phyloP scores from a whole-genome alignment of 176 grass and related monocot species.

The Chrysopogon serrulatus region DNA sequence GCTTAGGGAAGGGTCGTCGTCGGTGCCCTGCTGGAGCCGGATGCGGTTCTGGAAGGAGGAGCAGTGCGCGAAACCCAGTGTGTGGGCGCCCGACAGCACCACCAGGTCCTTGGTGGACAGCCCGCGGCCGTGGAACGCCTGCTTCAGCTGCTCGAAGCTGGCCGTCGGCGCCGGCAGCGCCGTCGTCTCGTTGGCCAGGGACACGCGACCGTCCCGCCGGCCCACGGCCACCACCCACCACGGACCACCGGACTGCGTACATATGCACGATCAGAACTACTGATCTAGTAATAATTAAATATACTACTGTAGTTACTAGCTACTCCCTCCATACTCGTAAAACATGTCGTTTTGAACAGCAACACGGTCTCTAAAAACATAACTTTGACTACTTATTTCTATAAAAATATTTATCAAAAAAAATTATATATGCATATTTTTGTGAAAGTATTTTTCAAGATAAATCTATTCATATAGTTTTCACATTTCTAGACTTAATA shows the following conservation, averaged over 20 bases:
- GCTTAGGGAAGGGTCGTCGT: slow-evolving; percentile 41
- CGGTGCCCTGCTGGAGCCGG: background rate
- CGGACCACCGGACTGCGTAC: slow-evolving; percentile 64
- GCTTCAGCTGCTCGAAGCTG: slow-evolving; percentile 76
- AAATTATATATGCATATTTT: too few species aligned
- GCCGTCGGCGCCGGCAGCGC: slow-evolving; percentile 56
- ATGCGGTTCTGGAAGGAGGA: slow-evolving; percentile 89
- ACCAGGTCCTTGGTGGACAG: slow-evolving; percentile 74
- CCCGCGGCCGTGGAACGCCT: slow-evolving; percentile 70
- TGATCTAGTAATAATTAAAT: too few species aligned
- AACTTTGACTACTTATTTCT: too few species aligned
- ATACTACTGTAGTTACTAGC: too few species aligned
- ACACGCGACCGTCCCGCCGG: slow-evolving; percentile 64
- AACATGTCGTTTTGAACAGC: too few species aligned
- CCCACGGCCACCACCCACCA: slow-evolving; percentile 71
- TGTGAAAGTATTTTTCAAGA: too few species aligned
- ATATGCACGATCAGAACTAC: too few species aligned
- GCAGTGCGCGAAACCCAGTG: slow-evolving; percentile 86
- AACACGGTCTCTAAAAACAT: too few species aligned
- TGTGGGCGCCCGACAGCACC: slow-evolving; percentile 81
- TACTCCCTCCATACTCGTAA: too few species aligned
- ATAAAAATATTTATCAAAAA: too few species aligned
- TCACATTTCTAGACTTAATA: too few species aligned
- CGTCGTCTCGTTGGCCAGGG: slow-evolving; percentile 59
- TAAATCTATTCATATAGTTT: too few species aligned